Conservation (phyloP, 2,329 filamentous ascomycete genomes). For the Laburnicola sp. region DNA sequence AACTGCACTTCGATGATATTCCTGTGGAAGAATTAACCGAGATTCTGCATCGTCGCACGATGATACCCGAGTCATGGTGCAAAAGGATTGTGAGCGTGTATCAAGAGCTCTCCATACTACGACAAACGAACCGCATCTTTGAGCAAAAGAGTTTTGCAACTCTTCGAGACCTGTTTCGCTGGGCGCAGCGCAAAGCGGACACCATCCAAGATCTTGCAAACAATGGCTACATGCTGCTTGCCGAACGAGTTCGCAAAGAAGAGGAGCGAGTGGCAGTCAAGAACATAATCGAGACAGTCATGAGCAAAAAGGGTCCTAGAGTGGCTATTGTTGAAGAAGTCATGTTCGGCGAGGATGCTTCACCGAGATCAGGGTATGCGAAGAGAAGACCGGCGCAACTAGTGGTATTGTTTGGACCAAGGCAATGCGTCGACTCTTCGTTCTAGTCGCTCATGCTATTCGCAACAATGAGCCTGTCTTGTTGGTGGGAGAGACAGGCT, state of each 20-base stretch:
- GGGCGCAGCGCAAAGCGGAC: constrained; percentile 84
- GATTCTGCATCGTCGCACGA: constrained; percentile 85
- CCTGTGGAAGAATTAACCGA: constrained; percentile 90
- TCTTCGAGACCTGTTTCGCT: constrained; percentile 90
- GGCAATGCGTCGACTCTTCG: constrained; percentile 89
- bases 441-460: constrained; percentile 84
- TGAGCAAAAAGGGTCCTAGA: constrained; percentile 62
- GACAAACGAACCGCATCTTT: constrained; percentile 88
- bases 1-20: constrained; percentile 97
- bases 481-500: constrained; percentile 93
- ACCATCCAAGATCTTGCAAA: constrained; percentile 84
- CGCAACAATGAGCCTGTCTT: constrained; percentile 91
- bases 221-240: constrained; percentile 95
- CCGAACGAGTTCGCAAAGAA: constrained; percentile 87
- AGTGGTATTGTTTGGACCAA: constrained; percentile 81
- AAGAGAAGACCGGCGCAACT: constrained; percentile 20
- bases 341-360: constrained; percentile 64
- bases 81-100: constrained; percentile 91
- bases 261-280: constrained; percentile 86
- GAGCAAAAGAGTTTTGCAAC: constrained; percentile 98
- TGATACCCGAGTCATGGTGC: constrained; percentile 90
- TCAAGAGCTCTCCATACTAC: constrained; percentile 82
- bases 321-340: constrained; percentile 74
- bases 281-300: constrained; percentile 82
- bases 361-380: constrained; percentile 42